Evolutionary conservation across 2,329 filamentous ascomycete genomes (phyloP).

Genomic region (Metarhizium guizhouense): DNA sequence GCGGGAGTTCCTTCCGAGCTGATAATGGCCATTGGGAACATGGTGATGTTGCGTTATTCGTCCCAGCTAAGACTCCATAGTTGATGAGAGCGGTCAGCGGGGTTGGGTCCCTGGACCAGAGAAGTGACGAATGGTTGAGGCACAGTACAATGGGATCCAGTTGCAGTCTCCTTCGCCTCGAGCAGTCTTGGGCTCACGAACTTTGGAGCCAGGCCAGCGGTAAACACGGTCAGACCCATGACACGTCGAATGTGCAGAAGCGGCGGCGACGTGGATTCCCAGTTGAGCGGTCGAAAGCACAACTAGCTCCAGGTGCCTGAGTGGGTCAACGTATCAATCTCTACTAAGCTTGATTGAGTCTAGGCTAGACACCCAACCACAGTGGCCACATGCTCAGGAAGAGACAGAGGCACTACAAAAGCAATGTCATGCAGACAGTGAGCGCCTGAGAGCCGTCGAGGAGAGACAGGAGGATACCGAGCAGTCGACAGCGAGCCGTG

Average conservation of each 20-base stretch:
- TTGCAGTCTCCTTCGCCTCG: background rate
- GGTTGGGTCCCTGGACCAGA: background rate
- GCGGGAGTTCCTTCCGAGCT: background rate
- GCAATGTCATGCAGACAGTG: slow-evolving; percentile 6
- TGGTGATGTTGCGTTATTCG: background rate
- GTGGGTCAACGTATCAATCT: slow-evolving; percentile 7
- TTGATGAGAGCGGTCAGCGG: slow-evolving; percentile 2
- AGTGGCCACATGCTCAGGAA: slow-evolving; percentile 5
- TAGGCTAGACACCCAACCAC: slow-evolving; percentile 3
- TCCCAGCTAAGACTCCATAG: background rate
- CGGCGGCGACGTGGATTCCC: slow-evolving; percentile 11
- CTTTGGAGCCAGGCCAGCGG: slow-evolving; percentile 1
- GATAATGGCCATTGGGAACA: background rate
- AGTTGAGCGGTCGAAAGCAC: slow-evolving; percentile 10
- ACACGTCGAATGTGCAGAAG: slow-evolving; percentile 9
- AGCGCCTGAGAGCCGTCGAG: background rate
- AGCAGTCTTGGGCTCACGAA: background rate
- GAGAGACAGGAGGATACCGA: slow-evolving; percentile 2
- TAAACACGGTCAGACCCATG: slow-evolving; percentile 5
- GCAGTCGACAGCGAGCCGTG: slow-evolving; percentile 3
- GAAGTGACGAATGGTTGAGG: background rate
- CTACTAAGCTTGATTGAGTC: slow-evolving; percentile 1
- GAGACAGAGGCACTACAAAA: slow-evolving; percentile 5
- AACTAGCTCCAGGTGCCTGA: slow-evolving; percentile 2
- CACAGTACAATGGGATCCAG: background rate